These are phyloP conservation scores for Russula foetens DNA, from an alignment of 768 basidiomycete genomes.

Conservation along the genomic window DNA sequence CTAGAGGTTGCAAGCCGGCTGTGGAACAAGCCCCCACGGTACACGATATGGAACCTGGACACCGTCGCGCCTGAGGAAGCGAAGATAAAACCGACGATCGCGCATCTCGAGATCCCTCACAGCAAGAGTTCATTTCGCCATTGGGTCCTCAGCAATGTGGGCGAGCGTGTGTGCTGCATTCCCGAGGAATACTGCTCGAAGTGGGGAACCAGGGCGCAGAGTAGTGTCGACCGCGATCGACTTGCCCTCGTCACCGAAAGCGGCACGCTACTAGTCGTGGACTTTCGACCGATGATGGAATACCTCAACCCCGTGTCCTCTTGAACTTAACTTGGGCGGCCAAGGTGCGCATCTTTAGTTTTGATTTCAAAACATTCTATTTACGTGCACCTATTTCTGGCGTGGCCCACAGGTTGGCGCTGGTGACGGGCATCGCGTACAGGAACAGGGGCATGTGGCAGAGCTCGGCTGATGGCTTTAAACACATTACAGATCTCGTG, in stretches of 20 bases:
- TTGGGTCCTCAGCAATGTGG: slow-evolving; percentile 12
- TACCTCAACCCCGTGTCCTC: background rate
- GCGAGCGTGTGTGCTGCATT: slow-evolving; percentile 9
- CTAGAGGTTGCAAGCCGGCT: slow-evolving; percentile 8
- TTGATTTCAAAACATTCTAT: background rate
- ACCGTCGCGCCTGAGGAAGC: background rate
- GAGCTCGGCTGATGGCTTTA: no score
- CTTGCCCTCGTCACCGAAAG: background rate
- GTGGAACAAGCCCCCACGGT: slow-evolving; percentile 9
- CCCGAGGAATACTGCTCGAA: slow-evolving; percentile 13
- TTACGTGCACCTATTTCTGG: no score
- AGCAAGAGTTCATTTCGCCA: slow-evolving; percentile 1
- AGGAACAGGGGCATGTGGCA: no score
- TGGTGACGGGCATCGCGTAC: background rate
- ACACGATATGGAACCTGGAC: slow-evolving; percentile 8
- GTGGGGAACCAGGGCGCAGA: slow-evolving; percentile 1
- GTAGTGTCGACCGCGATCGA: background rate
- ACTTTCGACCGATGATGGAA: slow-evolving; percentile 10
- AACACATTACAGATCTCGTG: no score
- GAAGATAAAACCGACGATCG: background rate
- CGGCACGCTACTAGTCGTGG: background rate
- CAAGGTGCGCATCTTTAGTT: no score
- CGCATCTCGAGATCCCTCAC: slow-evolving; percentile 4
- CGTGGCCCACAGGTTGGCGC: background rate
- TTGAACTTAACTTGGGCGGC: background rate